A percentile compares a stretch with the other conserved stretches of the same genome.
These are phyloP conservation scores for Cinchona pubescens DNA, from an alignment of 257 asterid genomes.

Conservation along the genomic window DNA sequence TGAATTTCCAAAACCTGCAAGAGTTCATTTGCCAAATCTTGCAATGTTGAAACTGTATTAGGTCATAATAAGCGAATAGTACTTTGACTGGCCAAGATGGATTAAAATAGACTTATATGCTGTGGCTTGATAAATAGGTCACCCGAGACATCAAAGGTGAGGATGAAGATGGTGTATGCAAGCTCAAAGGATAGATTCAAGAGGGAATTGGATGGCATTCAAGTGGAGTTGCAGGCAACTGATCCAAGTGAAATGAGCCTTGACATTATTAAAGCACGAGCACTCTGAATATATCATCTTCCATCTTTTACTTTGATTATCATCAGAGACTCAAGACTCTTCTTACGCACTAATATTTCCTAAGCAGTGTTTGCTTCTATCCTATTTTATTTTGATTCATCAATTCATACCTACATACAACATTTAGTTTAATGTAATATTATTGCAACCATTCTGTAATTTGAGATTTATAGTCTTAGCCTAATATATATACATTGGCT, in stretches of 20 bases:
- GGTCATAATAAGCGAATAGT: background rate
- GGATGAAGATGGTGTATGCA: slow-evolving; percentile 90
- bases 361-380: background rate
- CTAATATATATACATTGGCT: background rate
- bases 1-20: background rate
- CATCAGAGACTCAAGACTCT: slow-evolving; percentile 1
- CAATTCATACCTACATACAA: background rate
- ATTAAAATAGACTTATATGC: background rate
- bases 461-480: slow-evolving; percentile 11
- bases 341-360: slow-evolving; percentile 1
- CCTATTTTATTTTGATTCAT: background rate
- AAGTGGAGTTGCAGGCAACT: slow-evolving; percentile 76
- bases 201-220: slow-evolving; percentile 84
- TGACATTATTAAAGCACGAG: slow-evolving; percentile 70
- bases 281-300: slow-evolving; percentile 26
- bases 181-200: slow-evolving; percentile 87
- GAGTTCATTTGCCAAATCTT: background rate
- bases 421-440: slow-evolving; percentile 5
- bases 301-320: background rate
- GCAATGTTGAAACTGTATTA: background rate
- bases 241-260: slow-evolving; percentile 92
- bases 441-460: slow-evolving; percentile 16
- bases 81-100: no score
- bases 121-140: slow-evolving; percentile 40
- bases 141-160: slow-evolving; percentile 67